A percentile compares a stretch with the other conserved stretches of the same genome.
Evolutionary conservation across 768 basidiomycete species (phyloP).

Genomic region (Clathrus columnatus): DNA sequence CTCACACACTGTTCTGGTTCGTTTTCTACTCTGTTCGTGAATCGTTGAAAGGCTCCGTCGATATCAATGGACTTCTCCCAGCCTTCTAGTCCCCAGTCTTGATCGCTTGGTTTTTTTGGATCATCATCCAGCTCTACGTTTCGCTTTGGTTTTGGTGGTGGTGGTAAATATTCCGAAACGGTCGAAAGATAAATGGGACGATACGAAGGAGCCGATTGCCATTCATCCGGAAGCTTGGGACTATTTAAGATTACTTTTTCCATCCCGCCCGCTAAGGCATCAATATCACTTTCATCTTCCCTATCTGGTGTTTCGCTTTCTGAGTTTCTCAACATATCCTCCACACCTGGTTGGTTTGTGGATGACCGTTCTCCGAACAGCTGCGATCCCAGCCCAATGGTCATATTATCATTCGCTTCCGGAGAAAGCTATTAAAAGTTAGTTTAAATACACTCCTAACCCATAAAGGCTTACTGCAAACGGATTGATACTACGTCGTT

Average conservation of each 20-base stretch:
- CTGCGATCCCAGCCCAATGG: constrained; percentile 46
- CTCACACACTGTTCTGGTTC: constrained; percentile 82
- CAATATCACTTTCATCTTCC: constrained; percentile 22
- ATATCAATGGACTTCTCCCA: constrained; percentile 76
- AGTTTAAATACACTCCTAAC: not conserved
- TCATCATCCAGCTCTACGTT: constrained; percentile 34
- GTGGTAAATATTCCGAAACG: constrained; percentile 59
- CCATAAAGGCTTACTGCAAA: constrained; percentile 47
- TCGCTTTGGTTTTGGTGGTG: constrained; percentile 35
- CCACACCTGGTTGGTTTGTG: not conserved
- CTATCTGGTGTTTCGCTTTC: constrained; percentile 5
- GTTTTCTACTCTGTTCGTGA: constrained; percentile 59
- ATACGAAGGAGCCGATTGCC: constrained; percentile 59
- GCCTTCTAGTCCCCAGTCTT: constrained; percentile 60
- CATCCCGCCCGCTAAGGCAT: constrained; percentile 28
- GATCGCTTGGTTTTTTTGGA: constrained; percentile 24
- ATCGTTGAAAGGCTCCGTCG: constrained; percentile 82
- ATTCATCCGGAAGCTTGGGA: constrained; percentile 28
- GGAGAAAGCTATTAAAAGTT: not conserved
- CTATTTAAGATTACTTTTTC: constrained; percentile 20
- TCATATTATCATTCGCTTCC: not conserved
- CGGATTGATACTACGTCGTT: constrained; percentile 43
- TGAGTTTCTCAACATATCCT: constrained; percentile 11
- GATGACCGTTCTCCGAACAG: constrained; percentile 41
- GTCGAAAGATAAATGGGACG: constrained; percentile 63